Percentiles rank a stretch among this genome's conserved stretches.
Evolutionary conservation across 2,329 filamentous ascomycete genomes (phyloP).

Genomic region (Macrophomina tecta): DNA sequence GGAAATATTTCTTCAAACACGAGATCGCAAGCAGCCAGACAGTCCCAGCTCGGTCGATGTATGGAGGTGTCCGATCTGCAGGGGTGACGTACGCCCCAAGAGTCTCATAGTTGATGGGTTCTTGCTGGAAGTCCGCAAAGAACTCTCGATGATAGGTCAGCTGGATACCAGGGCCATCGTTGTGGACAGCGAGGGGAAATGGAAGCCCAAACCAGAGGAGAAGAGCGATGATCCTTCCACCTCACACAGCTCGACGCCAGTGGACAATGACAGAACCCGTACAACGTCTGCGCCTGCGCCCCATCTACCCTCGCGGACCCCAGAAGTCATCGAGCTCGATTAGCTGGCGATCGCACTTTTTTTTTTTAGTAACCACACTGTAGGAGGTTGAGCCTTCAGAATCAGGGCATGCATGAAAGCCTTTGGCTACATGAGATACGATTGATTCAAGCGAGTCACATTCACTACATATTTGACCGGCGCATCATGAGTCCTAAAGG

Average conservation of each 20-base stretch:
- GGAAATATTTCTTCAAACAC: conserved; percentile 75
- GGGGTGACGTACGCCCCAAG: conserved; percentile 74
- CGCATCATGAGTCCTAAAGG: no score
- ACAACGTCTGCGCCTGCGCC: background rate
- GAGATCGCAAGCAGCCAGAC: conserved; percentile 45
- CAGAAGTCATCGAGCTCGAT: conserved; percentile 18
- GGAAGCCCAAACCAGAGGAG: conserved; percentile 29
- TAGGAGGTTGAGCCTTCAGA: no score
- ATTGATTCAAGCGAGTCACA: no score
- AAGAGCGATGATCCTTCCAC: background rate
- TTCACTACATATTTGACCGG: no score
- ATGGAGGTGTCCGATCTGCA: conserved; percentile 89
- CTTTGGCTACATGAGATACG: no score
- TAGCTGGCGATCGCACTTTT: background rate
- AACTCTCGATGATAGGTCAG: conserved; percentile 58
- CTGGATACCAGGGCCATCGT: conserved; percentile 65
- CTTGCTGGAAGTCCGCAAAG: conserved; percentile 65
- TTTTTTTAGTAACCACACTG: background rate
- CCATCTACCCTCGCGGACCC: background rate
- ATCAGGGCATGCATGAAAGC: no score
- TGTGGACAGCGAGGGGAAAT: conserved; percentile 62
- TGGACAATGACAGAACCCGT: background rate
- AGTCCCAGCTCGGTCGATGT: conserved; percentile 61
- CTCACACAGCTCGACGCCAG: conserved; percentile 1
- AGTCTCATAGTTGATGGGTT: conserved; percentile 77